Base-by-base conservation (phyloP, 2,329 filamentous ascomycete species). In the Metarhizium robertsii region DNA sequence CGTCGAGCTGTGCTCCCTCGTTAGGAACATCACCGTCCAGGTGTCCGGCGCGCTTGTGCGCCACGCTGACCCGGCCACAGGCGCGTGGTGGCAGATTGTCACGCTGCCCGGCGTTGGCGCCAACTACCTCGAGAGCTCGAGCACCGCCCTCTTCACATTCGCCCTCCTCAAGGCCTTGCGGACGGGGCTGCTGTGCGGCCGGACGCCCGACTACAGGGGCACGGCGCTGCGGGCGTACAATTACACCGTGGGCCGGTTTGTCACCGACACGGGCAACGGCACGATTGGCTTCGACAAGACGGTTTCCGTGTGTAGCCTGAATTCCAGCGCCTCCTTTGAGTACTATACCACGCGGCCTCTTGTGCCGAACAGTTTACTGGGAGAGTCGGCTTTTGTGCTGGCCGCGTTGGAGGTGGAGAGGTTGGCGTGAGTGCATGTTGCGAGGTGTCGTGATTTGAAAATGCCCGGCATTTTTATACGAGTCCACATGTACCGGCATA, bases 71-170 rank as follows among this genome's bases (percentile, higher is more conserved):
- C 66, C 79, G 0, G 71, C 74, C 0, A 60, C 59, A 2, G 78
- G 79, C 0, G 79, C 77, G 6, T 85, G 81, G 80, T 84, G 79
- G 76, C 67, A 83, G 52, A 69, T 84, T 46, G 79, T 53, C 13
- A 53, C 53, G 5, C 30, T 84, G 74, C 75, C 74, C 60, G 71
- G 75, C 56, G 66, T 72, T 25, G 75, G 73, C 48, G 79, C 79
- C 2, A 85, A 86, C 65, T 85, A 80, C 65, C 77, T 85, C 50
- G 79, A 85, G 68, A 79, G 77, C 42, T 81, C 79, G 36, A 81
- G 75, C 7, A 78, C 77, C 2, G 80, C 79, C 4, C 80, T 85
- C 75, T 84, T 83, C 60, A 71, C 74, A 0, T 81, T 79, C 54
- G 65, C n/a, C 48, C 6, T 53, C 4, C 51, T 71, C 6, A 59